A percentile compares a stretch with the other conserved stretches of the same genome.
These are phyloP conservation scores for Pyrenula massariospora DNA, from an alignment of 495 filamentous ascomycete species.

Conservation along the genomic window DNA sequence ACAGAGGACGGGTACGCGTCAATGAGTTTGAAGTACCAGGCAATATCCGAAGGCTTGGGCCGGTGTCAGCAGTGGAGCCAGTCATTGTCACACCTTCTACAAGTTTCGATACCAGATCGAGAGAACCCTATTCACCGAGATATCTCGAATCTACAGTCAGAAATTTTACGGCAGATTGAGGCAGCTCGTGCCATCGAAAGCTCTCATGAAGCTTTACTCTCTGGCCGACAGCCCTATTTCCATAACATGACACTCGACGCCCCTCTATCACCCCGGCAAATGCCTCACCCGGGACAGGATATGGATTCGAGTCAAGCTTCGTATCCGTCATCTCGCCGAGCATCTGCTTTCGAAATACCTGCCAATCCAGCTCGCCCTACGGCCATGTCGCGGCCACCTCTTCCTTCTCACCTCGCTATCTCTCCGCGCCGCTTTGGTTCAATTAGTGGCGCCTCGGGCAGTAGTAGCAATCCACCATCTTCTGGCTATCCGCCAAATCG, in stretches of 20 bases:
- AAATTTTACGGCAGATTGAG: constrained; percentile 77
- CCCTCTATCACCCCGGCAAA: constrained; percentile 84
- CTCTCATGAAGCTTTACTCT: constrained; percentile 61
- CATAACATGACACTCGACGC: constrained; percentile 59
- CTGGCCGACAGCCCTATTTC: constrained; percentile 66
- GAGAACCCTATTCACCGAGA: constrained; percentile 47
- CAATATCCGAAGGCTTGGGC: constrained; percentile 67
- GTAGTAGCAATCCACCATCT: constrained; percentile 49
- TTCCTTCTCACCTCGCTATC: constrained; percentile 64
- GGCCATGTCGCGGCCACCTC: constrained; percentile 43
- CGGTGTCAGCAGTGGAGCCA: constrained; percentile 67
- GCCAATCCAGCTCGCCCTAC: constrained; percentile 18
- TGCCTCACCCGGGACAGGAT: constrained; percentile 42
- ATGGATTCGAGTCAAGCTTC: neutral
- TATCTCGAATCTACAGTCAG: constrained; percentile 62
- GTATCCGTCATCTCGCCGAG: neutral
- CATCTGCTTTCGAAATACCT: neutral
- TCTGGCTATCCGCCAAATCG: constrained; percentile 14
- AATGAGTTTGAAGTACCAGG: constrained; percentile 69
- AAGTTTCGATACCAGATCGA: constrained; percentile 56
- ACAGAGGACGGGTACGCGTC: constrained; percentile 74
- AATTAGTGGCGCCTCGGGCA: constrained; percentile 69
- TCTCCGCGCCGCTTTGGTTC: constrained; percentile 78
- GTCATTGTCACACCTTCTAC: constrained; percentile 62
- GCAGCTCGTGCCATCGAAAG: constrained; percentile 60